A percentile compares a stretch with the other conserved stretches of the same genome.
phyloP scores from a whole-genome alignment of 768 basidiomycete genomes.

The Lactifluus rugatus region DNA sequence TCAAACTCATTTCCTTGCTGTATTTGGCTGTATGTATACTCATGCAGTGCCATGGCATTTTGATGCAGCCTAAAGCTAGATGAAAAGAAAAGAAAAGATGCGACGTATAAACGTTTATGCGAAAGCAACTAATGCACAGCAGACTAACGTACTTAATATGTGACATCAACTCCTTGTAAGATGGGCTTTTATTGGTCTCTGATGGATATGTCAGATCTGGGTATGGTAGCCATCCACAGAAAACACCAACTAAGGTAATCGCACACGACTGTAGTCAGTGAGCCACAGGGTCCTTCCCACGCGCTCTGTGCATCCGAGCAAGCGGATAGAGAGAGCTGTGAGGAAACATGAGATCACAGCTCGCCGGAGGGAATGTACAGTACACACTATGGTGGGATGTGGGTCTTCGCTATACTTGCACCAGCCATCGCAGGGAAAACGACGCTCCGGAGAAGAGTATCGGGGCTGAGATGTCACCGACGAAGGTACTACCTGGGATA shows the following conservation, averaged over 20 bases:
- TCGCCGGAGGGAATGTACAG: neutral
- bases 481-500: neutral
- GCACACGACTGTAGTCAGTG: conserved; percentile 19
- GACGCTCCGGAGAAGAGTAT: conserved; percentile 18
- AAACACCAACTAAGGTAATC: conserved; percentile 11
- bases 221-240: neutral
- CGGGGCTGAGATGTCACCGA: neutral
- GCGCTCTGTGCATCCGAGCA: conserved; percentile 22
- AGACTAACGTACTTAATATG: conserved; percentile 15
- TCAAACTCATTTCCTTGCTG: conserved; percentile 1
- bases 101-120: neutral
- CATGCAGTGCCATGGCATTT: conserved; percentile 2
- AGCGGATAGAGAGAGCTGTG: conserved; percentile 19
- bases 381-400: conserved; percentile 13
- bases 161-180: conserved; percentile 5
- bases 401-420: conserved; percentile 1
- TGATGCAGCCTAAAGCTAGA: conserved; percentile 4
- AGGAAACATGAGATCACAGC: neutral
- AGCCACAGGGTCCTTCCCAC: conserved; percentile 21
- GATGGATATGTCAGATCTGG: conserved; percentile 1
- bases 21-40: conserved; percentile 1
- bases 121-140: neutral
- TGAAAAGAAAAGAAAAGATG: neutral
- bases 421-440: conserved; percentile 20
- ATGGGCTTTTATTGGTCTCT: neutral